Evolutionary conservation across 768 basidiomycete genomes (phyloP), one percentile per base, ranked within the genome.

Genomic region (Podaxis sp.): DNA sequence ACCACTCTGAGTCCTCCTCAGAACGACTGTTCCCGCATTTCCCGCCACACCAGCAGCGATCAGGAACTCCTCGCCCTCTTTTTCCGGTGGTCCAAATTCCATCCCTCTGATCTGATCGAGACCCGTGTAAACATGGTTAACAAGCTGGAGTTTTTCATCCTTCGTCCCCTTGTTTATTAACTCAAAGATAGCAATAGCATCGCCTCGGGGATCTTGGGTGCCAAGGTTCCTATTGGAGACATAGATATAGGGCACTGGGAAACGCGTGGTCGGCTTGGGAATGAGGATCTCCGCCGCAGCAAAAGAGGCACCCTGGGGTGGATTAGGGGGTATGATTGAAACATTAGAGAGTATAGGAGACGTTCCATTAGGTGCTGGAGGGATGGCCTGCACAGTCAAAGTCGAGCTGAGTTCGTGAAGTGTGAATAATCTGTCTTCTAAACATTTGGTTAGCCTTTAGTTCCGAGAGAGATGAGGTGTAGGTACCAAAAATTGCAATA

Each of bases 251-350:
- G 82, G 78, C 2, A 66, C 75, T 0, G 80, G 81, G 76, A 85
- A 90, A 22, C 69, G 67, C 2, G 60, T 26, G 1, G 80, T 80
- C 1, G 80, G 76, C 13, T 77, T 64, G 0, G 88, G 84, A 63
- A 89, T 82, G 50, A 89, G 80, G 66, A 90, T 82, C 67, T 90
- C 89, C 8, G 77, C 88, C 0, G 82, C 87, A 10, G 82, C 84
- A 68, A 81, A 87, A 3, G 67, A 41, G 11, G 71, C 69, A 12
- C 71, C 71, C 17, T 65, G 60, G 1, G 74, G 70, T 15, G 64
- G 69, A 63, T 68, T 68, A 69, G 72, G 65, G 4, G 88, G 84
- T 22, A 84, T 65, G 69, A 83, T 85, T 22, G 82, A 81, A 28
- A 80, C 78, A 41, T 74, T 80, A 1, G 82, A 79, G 62, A 86